Conservation (phyloP, 2,329 filamentous ascomycete species). For the Lecanicillium sp. region DNA sequence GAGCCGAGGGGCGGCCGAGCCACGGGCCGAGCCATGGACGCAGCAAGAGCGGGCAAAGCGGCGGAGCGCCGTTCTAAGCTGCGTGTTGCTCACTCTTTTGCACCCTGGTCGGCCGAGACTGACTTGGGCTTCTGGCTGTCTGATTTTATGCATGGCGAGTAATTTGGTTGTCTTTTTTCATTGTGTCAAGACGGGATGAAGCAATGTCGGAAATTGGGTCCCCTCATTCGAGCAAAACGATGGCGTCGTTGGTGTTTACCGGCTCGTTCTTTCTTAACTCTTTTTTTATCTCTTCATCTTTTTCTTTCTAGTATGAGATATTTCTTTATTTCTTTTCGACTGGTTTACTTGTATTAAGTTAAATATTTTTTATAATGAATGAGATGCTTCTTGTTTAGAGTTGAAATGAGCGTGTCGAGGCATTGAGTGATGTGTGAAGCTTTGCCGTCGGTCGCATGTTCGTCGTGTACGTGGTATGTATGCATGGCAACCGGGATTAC, state of each 20-base stretch:
- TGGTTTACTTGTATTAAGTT: slow-evolving; percentile 15
- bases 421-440: too few species aligned
- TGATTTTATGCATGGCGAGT: slow-evolving; percentile 11
- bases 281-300: slow-evolving; percentile 8
- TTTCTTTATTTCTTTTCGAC: slow-evolving; percentile 1
- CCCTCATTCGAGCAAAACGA: slow-evolving; percentile 9
- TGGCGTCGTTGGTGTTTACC: slow-evolving; percentile 18
- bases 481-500: too few species aligned
- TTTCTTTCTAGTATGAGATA: background rate
- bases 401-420: background rate
- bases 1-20: slow-evolving; percentile 41
- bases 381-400: slow-evolving; percentile 1
- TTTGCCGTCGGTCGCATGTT: too few species aligned
- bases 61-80: slow-evolving; percentile 30
- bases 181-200: slow-evolving; percentile 13
- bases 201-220: slow-evolving; percentile 9
- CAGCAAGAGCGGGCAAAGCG: slow-evolving; percentile 43
- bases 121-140: slow-evolving; percentile 1
- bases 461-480: too few species aligned
- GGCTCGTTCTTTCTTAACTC: slow-evolving; percentile 9
- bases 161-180: slow-evolving; percentile 16
- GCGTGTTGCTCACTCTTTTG: too few species aligned
- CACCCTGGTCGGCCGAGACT: background rate
- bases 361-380: slow-evolving; percentile 14
- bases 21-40: slow-evolving; percentile 47